phyloP scores from a whole-genome alignment of 164 flowering plant genomes.

The Umbellularia californica region DNA sequence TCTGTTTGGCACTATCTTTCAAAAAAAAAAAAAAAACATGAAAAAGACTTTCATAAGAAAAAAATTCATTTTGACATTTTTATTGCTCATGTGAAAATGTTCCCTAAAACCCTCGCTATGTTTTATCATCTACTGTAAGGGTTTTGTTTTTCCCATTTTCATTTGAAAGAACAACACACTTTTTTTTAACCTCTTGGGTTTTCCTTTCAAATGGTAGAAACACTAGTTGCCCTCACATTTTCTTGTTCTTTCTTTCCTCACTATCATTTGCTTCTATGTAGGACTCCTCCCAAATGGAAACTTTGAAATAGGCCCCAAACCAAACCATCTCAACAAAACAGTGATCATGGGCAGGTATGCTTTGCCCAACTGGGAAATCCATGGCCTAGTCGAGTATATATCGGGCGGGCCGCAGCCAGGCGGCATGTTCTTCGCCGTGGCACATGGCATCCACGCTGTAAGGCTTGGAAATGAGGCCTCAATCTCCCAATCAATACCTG shows the following conservation, averaged over 20 bases:
- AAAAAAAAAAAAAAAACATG: no score
- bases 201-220: background rate
- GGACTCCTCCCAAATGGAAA: constrained; percentile 88
- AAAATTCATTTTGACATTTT: no score
- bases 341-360: constrained; percentile 50
- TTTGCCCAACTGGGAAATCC: constrained; percentile 81
- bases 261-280: constrained; percentile 17
- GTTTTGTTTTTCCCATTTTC: background rate
- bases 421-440: constrained; percentile 76
- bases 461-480: constrained; percentile 95
- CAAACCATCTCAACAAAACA: constrained; percentile 55
- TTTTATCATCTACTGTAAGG: no score
- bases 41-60: no score
- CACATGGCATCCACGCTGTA: constrained; percentile 79
- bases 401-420: constrained; percentile 86
- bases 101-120: no score
- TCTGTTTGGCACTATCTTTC: no score
- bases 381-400: constrained; percentile 85
- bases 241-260: background rate
- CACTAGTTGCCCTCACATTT: background rate
- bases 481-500: constrained; percentile 59
- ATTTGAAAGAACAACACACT: background rate
- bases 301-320: constrained; percentile 69
- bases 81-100: no score
- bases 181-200: background rate